Evolutionary conservation across 2,329 filamentous ascomycete genomes (phyloP).

Genomic region (Colletotrichum brevisporum): DNA sequence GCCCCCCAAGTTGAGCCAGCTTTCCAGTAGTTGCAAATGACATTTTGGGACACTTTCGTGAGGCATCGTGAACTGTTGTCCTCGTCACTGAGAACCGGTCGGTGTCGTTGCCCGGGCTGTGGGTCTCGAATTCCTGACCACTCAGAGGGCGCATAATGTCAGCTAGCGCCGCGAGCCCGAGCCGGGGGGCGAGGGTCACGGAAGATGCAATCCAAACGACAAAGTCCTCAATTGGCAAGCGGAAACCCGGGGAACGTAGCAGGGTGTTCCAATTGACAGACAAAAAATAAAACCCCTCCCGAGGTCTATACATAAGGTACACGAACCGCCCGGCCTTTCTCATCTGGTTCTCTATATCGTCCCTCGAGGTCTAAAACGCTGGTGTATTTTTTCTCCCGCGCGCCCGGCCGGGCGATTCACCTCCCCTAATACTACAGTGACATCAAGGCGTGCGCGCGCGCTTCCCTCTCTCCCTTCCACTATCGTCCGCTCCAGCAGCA

Average conservation of each 20-base stretch:
- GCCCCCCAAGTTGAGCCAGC: too few species aligned
- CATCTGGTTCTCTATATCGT: slow-evolving; percentile 5
- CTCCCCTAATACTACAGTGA: slow-evolving; percentile 35
- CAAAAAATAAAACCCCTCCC: slow-evolving; percentile 33
- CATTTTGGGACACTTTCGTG: too few species aligned
- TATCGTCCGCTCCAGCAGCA: slow-evolving; percentile 13
- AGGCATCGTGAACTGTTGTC: background rate
- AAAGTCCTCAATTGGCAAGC: slow-evolving; percentile 35
- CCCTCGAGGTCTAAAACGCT: slow-evolving; percentile 31
- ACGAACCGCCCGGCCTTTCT: slow-evolving; percentile 33
- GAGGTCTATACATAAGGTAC: slow-evolving; percentile 44
- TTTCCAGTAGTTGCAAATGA: too few species aligned
- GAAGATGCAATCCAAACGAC: slow-evolving; percentile 14
- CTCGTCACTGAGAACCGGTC: background rate
- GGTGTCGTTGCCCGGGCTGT: background rate
- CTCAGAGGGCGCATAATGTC: slow-evolving; percentile 38
- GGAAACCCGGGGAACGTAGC: slow-evolving; percentile 31
- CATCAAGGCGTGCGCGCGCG: slow-evolving; percentile 32
- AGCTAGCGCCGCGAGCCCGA: slow-evolving; percentile 31
- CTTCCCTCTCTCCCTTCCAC: slow-evolving; percentile 1
- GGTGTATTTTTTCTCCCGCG: slow-evolving; percentile 20
- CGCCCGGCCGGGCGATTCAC: slow-evolving; percentile 36
- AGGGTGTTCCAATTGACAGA: slow-evolving; percentile 40
- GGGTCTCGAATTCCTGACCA: slow-evolving; percentile 17
- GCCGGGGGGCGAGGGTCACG: slow-evolving; percentile 21